Percentiles rank a stretch among this genome's conserved stretches.
Evolutionary conservation across 257 asterid genomes (phyloP).

Genomic region (Solanum bulbocastanum): DNA sequence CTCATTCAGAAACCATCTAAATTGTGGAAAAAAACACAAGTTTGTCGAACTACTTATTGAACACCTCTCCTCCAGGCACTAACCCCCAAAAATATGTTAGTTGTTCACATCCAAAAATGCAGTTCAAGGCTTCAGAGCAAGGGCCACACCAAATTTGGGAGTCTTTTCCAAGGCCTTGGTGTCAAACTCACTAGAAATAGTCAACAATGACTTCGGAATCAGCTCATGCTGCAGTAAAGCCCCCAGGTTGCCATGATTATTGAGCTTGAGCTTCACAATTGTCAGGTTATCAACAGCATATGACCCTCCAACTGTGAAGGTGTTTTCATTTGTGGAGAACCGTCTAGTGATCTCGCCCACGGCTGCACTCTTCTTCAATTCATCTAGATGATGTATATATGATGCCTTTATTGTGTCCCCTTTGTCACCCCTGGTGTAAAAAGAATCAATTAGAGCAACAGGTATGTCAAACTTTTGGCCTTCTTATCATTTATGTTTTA

Average conservation of each 20-base stretch:
- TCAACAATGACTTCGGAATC: slow-evolving; percentile 49
- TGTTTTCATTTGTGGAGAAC: slow-evolving; percentile 72
- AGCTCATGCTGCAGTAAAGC: slow-evolving; percentile 67
- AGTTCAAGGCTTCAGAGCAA: slow-evolving; percentile 54
- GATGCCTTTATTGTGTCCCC: slow-evolving; percentile 70
- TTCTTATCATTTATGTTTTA: background rate
- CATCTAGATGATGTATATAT: slow-evolving; percentile 47
- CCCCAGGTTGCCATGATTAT: slow-evolving; percentile 62
- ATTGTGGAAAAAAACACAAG: slow-evolving; percentile 4
- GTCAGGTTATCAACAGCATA: slow-evolving; percentile 56
- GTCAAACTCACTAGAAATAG: slow-evolving; percentile 65
- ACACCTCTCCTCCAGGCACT: slow-evolving; percentile 11
- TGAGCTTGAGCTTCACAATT: slow-evolving; percentile 53
- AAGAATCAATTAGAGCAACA: background rate
- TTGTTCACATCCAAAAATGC: slow-evolving; percentile 1
- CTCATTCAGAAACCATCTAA: slow-evolving; percentile 9
- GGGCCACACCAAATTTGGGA: slow-evolving; percentile 60
- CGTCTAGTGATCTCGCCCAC: slow-evolving; percentile 59
- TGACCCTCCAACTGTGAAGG: slow-evolving; percentile 73
- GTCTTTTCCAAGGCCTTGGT: slow-evolving; percentile 77
- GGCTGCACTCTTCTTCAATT: slow-evolving; percentile 39
- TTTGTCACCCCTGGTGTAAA: slow-evolving; percentile 46
- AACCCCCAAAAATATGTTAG: background rate
- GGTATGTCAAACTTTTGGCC: background rate
- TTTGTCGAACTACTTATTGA: slow-evolving; percentile 29